These are phyloP conservation scores for Coemansia sp. DNA, from an alignment of 192 early-diverging fungal genomes.

Conservation along the genomic window DNA sequence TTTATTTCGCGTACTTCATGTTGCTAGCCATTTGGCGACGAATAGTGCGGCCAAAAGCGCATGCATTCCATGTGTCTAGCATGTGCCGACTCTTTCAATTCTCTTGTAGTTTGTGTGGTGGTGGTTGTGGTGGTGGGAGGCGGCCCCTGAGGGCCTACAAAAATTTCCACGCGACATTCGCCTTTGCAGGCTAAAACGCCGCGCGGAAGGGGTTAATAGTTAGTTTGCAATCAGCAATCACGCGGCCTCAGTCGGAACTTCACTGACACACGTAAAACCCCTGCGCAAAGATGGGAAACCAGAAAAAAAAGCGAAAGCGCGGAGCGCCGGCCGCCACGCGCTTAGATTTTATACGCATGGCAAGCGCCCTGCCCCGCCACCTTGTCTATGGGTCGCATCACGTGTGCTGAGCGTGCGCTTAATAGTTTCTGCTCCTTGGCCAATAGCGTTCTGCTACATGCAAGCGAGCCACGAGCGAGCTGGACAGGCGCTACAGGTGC, in stretches of 20 bases:
- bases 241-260: slow-evolving; percentile 48
- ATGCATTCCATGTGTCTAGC: background rate
- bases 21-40: background rate
- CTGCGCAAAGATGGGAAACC: slow-evolving; percentile 40
- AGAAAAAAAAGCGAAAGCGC: no score
- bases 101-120: background rate
- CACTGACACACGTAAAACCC: slow-evolving; percentile 43
- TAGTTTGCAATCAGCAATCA: slow-evolving; percentile 48
- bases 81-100: background rate
- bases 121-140: background rate
- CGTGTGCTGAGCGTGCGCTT: no score
- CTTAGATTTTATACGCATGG: no score
- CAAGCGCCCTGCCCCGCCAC: no score
- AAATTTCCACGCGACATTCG: slow-evolving; percentile 41
- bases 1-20: background rate
- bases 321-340: no score
- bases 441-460: no score
- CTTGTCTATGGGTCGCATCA: no score
- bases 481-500: no score
- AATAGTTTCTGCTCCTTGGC: no score
- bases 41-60: no score
- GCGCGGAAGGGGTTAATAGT: slow-evolving; percentile 28
- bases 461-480: no score
- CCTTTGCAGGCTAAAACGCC: slow-evolving; percentile 8
- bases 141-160: slow-evolving; percentile 37